Evolutionary conservation across 257 asterid genomes (phyloP).

Genomic region (Solanum microdontum): DNA sequence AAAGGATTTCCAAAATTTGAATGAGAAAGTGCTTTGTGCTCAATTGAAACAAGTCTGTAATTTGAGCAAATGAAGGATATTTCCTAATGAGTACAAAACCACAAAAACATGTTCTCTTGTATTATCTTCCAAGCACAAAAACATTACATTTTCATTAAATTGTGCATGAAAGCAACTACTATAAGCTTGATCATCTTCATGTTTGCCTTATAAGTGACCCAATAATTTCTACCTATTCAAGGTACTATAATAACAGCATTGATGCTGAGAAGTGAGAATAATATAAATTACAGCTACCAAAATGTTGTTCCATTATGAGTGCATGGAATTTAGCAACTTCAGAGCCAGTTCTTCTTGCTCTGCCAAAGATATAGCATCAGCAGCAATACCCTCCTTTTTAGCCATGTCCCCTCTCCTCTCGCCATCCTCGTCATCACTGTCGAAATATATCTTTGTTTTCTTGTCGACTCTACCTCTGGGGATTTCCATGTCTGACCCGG

Average conservation of each 20-base stretch:
- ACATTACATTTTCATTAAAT: not conserved
- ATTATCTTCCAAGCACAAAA: not conserved
- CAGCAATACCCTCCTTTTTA: not conserved
- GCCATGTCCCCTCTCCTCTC: slow-evolving; percentile 5
- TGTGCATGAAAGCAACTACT: not conserved
- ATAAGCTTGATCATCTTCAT: not conserved
- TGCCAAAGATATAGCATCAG: slow-evolving; percentile 38
- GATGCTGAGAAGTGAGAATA: not conserved
- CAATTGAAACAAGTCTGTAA: not conserved
- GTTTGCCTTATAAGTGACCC: not conserved
- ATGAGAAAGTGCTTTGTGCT: not conserved
- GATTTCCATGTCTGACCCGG: slow-evolving; percentile 32
- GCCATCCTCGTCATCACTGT: slow-evolving; percentile 41
- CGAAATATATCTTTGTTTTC: slow-evolving; percentile 47
- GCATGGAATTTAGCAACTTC: slow-evolving; percentile 68
- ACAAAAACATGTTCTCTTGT: not conserved
- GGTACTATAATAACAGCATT: not conserved
- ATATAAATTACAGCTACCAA: not conserved
- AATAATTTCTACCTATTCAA: not conserved
- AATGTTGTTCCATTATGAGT: slow-evolving; percentile 20
- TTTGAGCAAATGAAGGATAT: not conserved
- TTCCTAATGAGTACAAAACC: not conserved
- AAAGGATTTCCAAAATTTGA: not conserved
- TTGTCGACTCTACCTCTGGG: slow-evolving; percentile 12
- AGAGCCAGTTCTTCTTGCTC: slow-evolving; percentile 93